A percentile compares a stretch with the other conserved stretches of the same genome.
Conservation (phyloP, 305 asterid genomes). For the Fraxinus latifolia region DNA sequence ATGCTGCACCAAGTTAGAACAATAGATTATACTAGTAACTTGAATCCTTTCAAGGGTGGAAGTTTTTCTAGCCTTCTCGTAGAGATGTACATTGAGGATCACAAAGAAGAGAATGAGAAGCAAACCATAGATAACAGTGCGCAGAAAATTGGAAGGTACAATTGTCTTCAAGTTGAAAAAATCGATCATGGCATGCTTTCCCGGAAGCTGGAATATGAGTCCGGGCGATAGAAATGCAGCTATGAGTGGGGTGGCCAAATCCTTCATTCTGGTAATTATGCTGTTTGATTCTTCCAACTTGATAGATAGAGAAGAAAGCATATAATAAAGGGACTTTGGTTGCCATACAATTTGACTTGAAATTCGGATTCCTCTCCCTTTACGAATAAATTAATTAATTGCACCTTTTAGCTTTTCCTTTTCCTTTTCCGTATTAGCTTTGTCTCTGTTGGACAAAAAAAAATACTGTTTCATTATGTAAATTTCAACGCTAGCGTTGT, state of each 20-base stretch:
- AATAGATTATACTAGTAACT: neutral
- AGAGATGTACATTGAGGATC: slow-evolving; percentile 65
- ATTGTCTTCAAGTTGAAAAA: slow-evolving; percentile 81
- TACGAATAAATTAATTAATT: slow-evolving; percentile 5
- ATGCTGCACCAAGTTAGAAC: neutral
- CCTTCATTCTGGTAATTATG: slow-evolving; percentile 42
- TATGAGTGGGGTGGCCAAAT: slow-evolving; percentile 65
- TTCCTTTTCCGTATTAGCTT: neutral
- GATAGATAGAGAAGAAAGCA: slow-evolving; percentile 13
- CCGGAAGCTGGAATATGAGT: slow-evolving; percentile 72
- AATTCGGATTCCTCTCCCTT: slow-evolving; percentile 15
- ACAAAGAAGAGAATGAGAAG: slow-evolving; percentile 71
- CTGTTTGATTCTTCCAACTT: neutral
- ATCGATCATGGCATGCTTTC: slow-evolving; percentile 56
- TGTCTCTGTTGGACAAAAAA: neutral
- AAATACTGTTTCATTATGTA: too few relatives aligned
- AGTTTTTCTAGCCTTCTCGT: slow-evolving; percentile 21
- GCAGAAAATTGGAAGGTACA: slow-evolving; percentile 50
- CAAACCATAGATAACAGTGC: slow-evolving; percentile 64
- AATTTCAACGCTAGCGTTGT: too few relatives aligned
- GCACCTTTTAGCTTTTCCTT: slow-evolving; percentile 20
- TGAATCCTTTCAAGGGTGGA: neutral
- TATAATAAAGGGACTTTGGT: slow-evolving; percentile 18
- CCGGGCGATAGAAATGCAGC: slow-evolving; percentile 77
- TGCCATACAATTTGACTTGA: slow-evolving; percentile 9